Base-by-base conservation (phyloP, 257 asterid genomes). In the Euphrasia confusa region DNA sequence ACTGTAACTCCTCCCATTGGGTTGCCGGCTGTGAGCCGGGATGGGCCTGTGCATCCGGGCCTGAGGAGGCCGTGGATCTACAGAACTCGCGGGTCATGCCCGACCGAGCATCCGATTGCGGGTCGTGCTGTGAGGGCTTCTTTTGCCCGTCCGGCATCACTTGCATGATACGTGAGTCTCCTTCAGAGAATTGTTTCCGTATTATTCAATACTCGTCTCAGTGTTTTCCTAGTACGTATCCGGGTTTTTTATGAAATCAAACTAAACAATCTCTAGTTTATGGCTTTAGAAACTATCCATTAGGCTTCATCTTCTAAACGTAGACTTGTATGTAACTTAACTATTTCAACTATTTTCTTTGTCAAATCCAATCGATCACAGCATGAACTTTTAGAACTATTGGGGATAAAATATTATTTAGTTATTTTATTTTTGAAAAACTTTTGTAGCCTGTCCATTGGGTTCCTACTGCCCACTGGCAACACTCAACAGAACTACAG, bases 401-500 rank as follows among this genome's bases (percentile, higher is more conserved):
- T 40, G 5, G 39, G 39, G 39, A 33, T 33, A 33, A 33, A 33
- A 33, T 48, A 48, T n/a, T 15, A n/a, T 14, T 48, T n/a, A 45
- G 15, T 48, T 48, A 14, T 40, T 39, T 39, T 39, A 39, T 39
- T 39, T 39, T 7, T 39, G 7, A 39, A 6, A 6, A 42, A 42
- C 2, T 14, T 42, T 10, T n/a, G 82, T 65, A 90, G 97, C 97
- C n/a, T 90, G 96, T 64, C 97, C 97, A 8, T 59, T 87, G 73
- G 97, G 97, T 73, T 84, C 97, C 39, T 83, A 84, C 59, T 90
- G 97, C 69, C 96, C 97, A 61, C 78, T 72, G 64, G 89, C 95
- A 42, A 80, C 75, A 54, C 77, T 80, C 66, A 80, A 83, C 69
- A 58, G 24, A 1, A 12, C 33, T 27, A 77, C 84, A 44, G 83